Evolutionary conservation across 495 filamentous ascomycete genomes (phyloP).

Genomic region (Cercophora scortea): DNA sequence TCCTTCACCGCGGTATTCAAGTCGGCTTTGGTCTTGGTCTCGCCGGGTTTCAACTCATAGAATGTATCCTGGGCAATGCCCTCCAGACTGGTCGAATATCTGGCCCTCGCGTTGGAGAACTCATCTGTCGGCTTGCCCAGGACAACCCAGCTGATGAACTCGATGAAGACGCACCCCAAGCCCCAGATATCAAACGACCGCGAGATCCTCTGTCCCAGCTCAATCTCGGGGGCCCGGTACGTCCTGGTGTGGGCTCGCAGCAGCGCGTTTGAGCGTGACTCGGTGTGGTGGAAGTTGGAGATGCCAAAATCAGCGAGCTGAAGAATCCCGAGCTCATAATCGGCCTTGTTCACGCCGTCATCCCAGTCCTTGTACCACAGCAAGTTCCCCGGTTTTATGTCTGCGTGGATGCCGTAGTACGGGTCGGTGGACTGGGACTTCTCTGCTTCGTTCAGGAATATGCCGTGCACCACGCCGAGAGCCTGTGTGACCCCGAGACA

Average conservation of each 20-base stretch:
- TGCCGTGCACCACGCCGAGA: constrained; percentile 3
- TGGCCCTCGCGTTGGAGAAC: neutral
- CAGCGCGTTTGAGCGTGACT: neutral
- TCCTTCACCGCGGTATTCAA: constrained; percentile 1
- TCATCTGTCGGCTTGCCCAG: neutral
- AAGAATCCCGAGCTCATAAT: neutral
- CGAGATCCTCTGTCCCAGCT: neutral
- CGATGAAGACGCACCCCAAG: constrained; percentile 6
- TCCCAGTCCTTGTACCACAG: constrained; percentile 4
- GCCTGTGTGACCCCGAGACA: neutral
- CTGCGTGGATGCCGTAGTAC: constrained; percentile 5
- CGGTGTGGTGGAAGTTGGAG: constrained; percentile 1
- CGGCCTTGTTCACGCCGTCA: too few species aligned
- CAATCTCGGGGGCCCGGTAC: constrained; percentile 2
- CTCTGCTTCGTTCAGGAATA: neutral
- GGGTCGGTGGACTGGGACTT: neutral
- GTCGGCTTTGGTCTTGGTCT: neutral
- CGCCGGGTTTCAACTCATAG: neutral
- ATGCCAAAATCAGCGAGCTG: constrained; percentile 9
- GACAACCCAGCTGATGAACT: constrained; percentile 8
- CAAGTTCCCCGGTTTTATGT: constrained; percentile 8
- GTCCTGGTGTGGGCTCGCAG: neutral
- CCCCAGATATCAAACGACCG: constrained; percentile 7
- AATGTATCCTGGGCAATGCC: constrained; percentile 6
- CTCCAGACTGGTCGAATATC: neutral